Evolutionary conservation across 768 basidiomycete genomes (phyloP), one percentile per base, ranked within the genome.

Genomic region (Tylopilus vinaceipallidus): DNA sequence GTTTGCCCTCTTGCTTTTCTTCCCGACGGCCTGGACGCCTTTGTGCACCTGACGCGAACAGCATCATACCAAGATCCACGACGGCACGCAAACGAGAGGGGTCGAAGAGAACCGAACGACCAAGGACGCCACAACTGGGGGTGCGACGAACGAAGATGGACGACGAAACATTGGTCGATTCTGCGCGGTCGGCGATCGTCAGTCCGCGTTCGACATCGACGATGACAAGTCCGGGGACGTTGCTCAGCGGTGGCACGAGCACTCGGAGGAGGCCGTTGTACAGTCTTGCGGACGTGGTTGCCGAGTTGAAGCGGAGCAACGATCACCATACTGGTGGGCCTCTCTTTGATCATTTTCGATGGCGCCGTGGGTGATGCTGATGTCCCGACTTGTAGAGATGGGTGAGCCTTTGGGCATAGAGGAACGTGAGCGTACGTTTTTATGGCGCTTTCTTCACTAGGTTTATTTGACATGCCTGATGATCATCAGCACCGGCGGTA

Each of bases 271-370:
- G 75, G 48, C 72, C 67, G 3, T 52, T 77, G 42, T 55, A 67
- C 30, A 76, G 68, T 27, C 55, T 79, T 26, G 61, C 77, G 19
- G 78, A 79, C 45, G 73, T 71, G 24, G 61, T 79, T 26, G 49
- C 61, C 13, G 76, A 79, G 49, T 51, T 80, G 48, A 71, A 68
- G 54, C 72, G 59, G 32, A 76, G 73, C 17, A 64, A 64, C 2
- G 62, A 64, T 2, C 35, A 64, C 7, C 65, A 64, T 22, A 42
- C 59, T 0, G 66, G 76, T 71, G 22, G 30, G 71, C 63, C 24
- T 19, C 22, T 54, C n/a, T 3, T 23, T 10, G n/a, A 4, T 35
- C 12, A 29, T 17, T 6, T 12, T 13, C 30, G 14, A 23, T 29
- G 39, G 41, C 22, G 20, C 13, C 32, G 49, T 12, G 2, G n/a